Base-by-base conservation (phyloP, 2,329 filamentous ascomycete species). In the Aspergillus pseudotamarii region DNA sequence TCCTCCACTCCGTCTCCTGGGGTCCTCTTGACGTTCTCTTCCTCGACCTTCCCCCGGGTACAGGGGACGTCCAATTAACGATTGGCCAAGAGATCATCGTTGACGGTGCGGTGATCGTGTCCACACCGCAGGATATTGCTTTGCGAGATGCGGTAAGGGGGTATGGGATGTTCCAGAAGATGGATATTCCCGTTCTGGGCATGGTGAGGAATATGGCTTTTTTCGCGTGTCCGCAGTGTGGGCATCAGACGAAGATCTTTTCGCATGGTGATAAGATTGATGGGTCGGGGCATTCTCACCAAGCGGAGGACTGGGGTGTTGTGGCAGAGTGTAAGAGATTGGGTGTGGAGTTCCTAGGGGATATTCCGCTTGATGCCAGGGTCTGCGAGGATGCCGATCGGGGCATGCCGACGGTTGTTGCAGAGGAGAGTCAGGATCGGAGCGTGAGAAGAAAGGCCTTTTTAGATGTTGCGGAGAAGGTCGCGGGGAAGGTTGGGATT, bases 1-100 rank as follows among this genome's bases (percentile, higher is more conserved):
- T 99, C 6, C 86, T 99, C 9, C 94, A 97, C 76, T 93, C 97
- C 69, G 95, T 99, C 0, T 91, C 95, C 59, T 99, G 95, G 95
- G 92, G 90, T 16, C 89, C 89, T 14, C 82, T 99, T 3, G 95
- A 99, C 75, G 81, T 98, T 2, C 83, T 99, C 0, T 90, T 99
- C 4, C 82, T 99, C 2, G 95, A 99, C 76, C 80, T 99, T 56
- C 95, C 95, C 0, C 95, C 95, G 0, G 95, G 95, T 3, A 99
- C 95, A 0, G 95, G 95, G 28, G 95, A 99, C 73, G 94, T 94
- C 0, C 95, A 99, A 75, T 84, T 99, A 68, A 97, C 93, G n/a
- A 95, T 99, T 65, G 94, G 93, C 19, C 95, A 99, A 77, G 94
- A 97, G 79, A 85, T 99, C 12, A 83, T 91, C n/a, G 82, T 99